Conservation (phyloP, 2,329 filamentous ascomycete genomes). For the Ophiostoma perfectum region DNA sequence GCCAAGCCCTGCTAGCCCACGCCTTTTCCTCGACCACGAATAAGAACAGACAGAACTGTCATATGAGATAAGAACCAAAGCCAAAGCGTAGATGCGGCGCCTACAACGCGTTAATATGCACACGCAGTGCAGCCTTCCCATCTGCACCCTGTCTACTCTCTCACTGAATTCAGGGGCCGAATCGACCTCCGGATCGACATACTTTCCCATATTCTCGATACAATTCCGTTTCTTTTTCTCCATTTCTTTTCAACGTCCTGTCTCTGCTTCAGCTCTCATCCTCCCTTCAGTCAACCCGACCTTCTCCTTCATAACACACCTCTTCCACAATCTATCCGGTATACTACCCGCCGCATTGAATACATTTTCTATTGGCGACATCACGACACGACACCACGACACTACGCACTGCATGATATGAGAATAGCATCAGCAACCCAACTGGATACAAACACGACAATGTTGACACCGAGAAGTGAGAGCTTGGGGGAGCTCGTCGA, state of each 20-base stretch:
- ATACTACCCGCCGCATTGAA: background rate
- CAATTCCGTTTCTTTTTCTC: background rate
- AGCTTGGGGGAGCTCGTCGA: conserved; percentile 31
- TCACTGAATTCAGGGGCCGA: background rate
- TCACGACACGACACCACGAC: background rate
- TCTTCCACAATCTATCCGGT: background rate
- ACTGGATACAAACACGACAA: background rate
- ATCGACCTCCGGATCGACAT: background rate
- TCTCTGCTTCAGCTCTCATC: background rate
- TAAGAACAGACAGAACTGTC: too few species aligned
- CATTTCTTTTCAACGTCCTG: background rate
- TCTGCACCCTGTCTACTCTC: background rate
- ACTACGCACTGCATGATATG: background rate
- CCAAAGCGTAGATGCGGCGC: background rate
- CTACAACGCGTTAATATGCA: background rate
- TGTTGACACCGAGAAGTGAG: background rate
- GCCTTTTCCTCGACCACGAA: background rate
- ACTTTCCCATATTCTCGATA: background rate
- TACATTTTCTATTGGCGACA: background rate
- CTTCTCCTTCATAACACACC: background rate
- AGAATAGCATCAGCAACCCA: background rate
- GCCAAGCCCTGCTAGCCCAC: background rate
- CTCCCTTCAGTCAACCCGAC: background rate
- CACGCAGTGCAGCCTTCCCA: background rate
- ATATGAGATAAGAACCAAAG: conserved; percentile 8